Percentiles rank a stretch among this genome's conserved stretches.
Evolutionary conservation across 768 basidiomycete genomes (phyloP).

Genomic region (Phanerochaete carnosa): DNA sequence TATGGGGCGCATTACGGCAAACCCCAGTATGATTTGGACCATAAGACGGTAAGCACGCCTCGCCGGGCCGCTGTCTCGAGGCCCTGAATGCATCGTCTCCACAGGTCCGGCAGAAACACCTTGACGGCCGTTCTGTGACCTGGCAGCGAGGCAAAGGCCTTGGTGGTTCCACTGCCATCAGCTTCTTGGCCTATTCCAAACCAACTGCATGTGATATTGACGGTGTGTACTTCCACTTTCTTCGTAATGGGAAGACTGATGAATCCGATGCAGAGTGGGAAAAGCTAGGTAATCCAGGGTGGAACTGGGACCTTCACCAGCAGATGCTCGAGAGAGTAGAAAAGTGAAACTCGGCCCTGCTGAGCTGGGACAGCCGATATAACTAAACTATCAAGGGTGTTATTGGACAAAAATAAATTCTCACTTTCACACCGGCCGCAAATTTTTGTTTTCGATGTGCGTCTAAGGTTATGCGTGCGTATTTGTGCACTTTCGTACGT

Average conservation of each 20-base stretch:
- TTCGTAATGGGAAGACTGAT: neutral
- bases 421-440: too few species aligned
- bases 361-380: too few species aligned
- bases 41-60: constrained; percentile 15
- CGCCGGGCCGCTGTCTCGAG: neutral
- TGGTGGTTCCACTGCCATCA: constrained; percentile 24
- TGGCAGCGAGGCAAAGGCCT: constrained; percentile 23
- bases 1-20: constrained; percentile 20
- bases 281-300: constrained; percentile 24
- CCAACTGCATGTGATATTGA: constrained; percentile 22
- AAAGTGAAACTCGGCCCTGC: constrained; percentile 7
- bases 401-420: too few species aligned
- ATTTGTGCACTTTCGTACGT: too few species aligned
- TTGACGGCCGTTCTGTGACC: neutral
- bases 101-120: neutral
- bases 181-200: constrained; percentile 22
- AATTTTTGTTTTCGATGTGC: too few species aligned
- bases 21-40: constrained; percentile 13
- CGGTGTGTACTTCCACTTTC: constrained; percentile 7
- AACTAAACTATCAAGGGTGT: too few species aligned
- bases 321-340: constrained; percentile 16
- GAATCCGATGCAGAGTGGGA: constrained; percentile 13
- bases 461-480: too few species aligned
- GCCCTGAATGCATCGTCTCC: neutral
- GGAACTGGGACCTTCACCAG: constrained; percentile 23